Base-by-base conservation (phyloP, 2,329 filamentous ascomycete genomes). In the Sporothrix sp. region DNA sequence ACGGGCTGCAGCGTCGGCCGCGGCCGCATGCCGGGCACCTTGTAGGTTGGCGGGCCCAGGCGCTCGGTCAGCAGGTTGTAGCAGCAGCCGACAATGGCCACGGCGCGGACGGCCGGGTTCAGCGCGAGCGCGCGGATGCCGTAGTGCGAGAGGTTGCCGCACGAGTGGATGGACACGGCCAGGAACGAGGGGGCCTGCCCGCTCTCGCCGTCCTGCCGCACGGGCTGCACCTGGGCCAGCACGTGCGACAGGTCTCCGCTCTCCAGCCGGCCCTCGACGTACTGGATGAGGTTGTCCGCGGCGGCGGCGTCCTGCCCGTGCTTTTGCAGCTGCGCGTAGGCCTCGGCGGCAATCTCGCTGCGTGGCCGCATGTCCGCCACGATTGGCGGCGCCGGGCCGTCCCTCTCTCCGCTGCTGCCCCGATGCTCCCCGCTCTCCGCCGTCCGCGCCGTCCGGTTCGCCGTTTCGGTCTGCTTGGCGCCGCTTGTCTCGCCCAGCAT, bases 61-160 rank as follows among this genome's bases (percentile, higher is more conserved):
- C 87, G 82, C 67, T 97, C 93, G 0, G 91, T 96, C 58, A 97
- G 71, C 6, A 97, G 79, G 61, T 98, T 98, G 74, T 98, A 97
- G 73, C 93, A 98, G 71, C 93, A 98, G 42, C 93, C 93, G 54
- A 98, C 88, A 63, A 98, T 90, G 52, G 91, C 91, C 20, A 97
- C 84, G n/a, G 89, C 88, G 28, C 81, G 80, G 50, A 97, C 90
- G 4, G 82, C 78, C 0, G 85, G 84, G 62, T 96, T 97, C 52
- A 94, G 69, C 2, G 90, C 68, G 18, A 98, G 76, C 1, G 91
- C 94, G 13, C 87, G 82, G 52, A 98, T 83, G 9, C 87, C 93
- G 63, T 94, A 90, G 65, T 98, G 93, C 1, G 94, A 85, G n/a
- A 98, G 80, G 59, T 98, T 97, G 25, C 93, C 93, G 63, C 93